Conservation (phyloP, 768 basidiomycete genomes). For the Boletus speciosus region DNA sequence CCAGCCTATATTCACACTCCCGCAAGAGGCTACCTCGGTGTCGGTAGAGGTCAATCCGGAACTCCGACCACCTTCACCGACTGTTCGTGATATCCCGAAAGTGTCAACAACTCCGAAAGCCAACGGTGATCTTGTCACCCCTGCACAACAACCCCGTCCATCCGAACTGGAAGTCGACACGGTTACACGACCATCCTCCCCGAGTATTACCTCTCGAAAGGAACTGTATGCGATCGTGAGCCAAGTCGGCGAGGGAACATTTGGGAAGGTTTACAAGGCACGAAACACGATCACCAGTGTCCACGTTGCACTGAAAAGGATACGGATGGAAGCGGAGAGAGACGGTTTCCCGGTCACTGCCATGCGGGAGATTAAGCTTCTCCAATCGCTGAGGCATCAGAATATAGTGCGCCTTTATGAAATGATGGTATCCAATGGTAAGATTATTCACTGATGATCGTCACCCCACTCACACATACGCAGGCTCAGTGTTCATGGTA, state of each 20-base stretch:
- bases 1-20: not conserved
- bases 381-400: slow-evolving; percentile 85
- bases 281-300: slow-evolving; percentile 72
- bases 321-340: slow-evolving; percentile 95
- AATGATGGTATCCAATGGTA: slow-evolving; percentile 99
- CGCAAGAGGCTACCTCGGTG: slow-evolving; percentile 10
- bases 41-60: slow-evolving; percentile 11
- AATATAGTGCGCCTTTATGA: slow-evolving; percentile 91
- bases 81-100: slow-evolving; percentile 19
- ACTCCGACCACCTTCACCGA: slow-evolving; percentile 16
- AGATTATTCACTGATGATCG: slow-evolving; percentile 15
- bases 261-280: slow-evolving; percentile 98
- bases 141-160: slow-evolving; percentile 17
- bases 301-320: slow-evolving; percentile 90
- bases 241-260: slow-evolving; percentile 98
- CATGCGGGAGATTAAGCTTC: slow-evolving; percentile 96
- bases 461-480: slow-evolving; percentile 5
- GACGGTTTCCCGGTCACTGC: slow-evolving; percentile 99
- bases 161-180: slow-evolving; percentile 24
- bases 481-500: slow-evolving; percentile 98
- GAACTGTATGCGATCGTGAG: slow-evolving; percentile 84
- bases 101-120: slow-evolving; percentile 22
- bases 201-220: slow-evolving; percentile 30
- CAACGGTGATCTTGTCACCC: slow-evolving; percentile 21
- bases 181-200: slow-evolving; percentile 28